Base-by-base conservation (phyloP, 1,284 basidiomycete genomes). In the Pseudomicrostroma phylloplanum region DNA sequence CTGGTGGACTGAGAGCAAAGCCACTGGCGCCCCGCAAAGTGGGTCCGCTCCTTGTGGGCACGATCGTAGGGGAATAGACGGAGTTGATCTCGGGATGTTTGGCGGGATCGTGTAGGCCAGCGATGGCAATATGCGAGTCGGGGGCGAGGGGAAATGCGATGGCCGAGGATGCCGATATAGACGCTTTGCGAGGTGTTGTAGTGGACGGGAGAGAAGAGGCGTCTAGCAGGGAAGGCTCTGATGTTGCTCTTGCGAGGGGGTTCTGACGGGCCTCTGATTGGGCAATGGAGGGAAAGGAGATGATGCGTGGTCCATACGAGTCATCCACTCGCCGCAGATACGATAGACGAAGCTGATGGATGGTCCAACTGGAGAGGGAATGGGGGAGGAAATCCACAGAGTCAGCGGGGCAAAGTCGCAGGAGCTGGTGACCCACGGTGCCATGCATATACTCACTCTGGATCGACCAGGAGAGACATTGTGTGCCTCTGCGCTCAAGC, bases 251-350 rank as follows among this genome's bases (percentile, higher is more conserved):
- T 36, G 30, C 30, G 30, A 36, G 30, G 36, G 1, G 53, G 41
- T 6, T 58, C 56, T 30, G 63, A 60, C 0, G 59, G 12, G 42
- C 19, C 25, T 13, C 15, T 17, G n/a, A 36, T 41, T 15, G n/a
- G 36, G 53, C 36, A 39, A 6, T 40, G 26, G 13, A 55, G 1
- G 73, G 70, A 23, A 72, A 67, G 19, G 70, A 68, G 61, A 76
- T 69, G 59, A 76, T 56, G 25, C 65, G 65, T 12, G 72, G 67
- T 1, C 72, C 73, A 40, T 68, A 62, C 46, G 68, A 69, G 42
- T 76, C 73, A 40, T 74, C 72, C 39, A 76, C 68, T n/a, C 67
- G 60, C 30, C 70, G 64, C 36, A 76, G 62, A 41, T 76, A 76
- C 15, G 71, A 68, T 1, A 76, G 67, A 12, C 73, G 58, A 21